Percentiles rank a stretch among this genome's conserved stretches.
These are phyloP conservation scores for Quercus parvula DNA, from an alignment of 306 rosid genomes.

Conservation along the genomic window DNA sequence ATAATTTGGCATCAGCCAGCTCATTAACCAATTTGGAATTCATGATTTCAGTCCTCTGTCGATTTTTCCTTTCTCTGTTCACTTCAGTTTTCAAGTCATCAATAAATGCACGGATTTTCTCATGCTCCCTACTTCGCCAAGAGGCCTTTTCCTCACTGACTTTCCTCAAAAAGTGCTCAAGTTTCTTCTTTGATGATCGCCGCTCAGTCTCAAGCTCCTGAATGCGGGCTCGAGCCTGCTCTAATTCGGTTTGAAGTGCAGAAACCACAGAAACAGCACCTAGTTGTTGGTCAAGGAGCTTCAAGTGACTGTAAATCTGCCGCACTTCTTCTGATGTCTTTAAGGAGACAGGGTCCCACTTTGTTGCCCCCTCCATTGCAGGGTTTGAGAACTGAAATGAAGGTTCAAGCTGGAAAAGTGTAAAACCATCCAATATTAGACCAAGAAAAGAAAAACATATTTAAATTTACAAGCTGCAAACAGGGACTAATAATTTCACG, in stretches of 20 bases:
- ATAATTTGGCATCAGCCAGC: constrained; percentile 75
- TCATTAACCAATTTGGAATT: constrained; percentile 86
- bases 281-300: constrained; percentile 67
- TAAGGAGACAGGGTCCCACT: constrained; percentile 83
- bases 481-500: not conserved
- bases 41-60: constrained; percentile 71
- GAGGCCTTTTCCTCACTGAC: constrained; percentile 72
- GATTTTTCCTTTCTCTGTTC: constrained; percentile 75
- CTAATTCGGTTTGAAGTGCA: constrained; percentile 79
- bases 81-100: constrained; percentile 69
- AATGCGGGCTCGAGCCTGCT: constrained; percentile 67
- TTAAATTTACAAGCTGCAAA: not conserved
- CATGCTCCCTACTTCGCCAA: constrained; percentile 90
- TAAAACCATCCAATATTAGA: not conserved
- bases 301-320: constrained; percentile 54
- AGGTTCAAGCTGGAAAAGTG: constrained; percentile 42
- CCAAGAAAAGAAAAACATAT: not conserved
- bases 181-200: constrained; percentile 71
- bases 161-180: constrained; percentile 77
- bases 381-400: constrained; percentile 55
- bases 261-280: constrained; percentile 60
- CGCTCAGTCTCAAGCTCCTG: constrained; percentile 84
- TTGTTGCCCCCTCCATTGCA: constrained; percentile 87
- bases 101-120: constrained; percentile 74
- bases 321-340: constrained; percentile 55